phyloP scores from a whole-genome alignment of 768 basidiomycete genomes.

The Suillus plorans region DNA sequence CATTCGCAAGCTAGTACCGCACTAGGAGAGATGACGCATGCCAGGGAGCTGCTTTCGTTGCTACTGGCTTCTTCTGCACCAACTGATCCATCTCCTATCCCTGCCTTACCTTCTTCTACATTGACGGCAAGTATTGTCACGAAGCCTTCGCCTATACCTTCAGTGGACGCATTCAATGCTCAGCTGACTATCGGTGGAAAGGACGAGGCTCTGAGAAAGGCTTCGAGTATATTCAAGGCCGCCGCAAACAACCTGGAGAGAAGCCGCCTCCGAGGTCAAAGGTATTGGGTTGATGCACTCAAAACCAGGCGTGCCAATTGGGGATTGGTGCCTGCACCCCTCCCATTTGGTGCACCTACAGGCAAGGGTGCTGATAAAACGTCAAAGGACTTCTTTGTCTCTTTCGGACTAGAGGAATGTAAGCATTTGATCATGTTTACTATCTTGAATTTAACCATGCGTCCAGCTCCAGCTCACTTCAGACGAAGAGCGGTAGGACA shows the following conservation, averaged over 20 bases:
- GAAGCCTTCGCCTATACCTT: slow-evolving; percentile 63
- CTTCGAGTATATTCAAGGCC: slow-evolving; percentile 65
- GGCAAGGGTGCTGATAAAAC: slow-evolving; percentile 81
- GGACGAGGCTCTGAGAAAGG: slow-evolving; percentile 75
- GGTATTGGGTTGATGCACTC: slow-evolving; percentile 81
- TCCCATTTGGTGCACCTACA: slow-evolving; percentile 65
- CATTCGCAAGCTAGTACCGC: slow-evolving; percentile 50
- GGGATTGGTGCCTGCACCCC: slow-evolving; percentile 76
- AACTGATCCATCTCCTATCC: slow-evolving; percentile 30
- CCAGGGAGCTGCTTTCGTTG: slow-evolving; percentile 64
- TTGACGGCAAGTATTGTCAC: slow-evolving; percentile 65
- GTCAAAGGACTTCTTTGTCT: slow-evolving; percentile 77
- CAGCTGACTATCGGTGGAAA: slow-evolving; percentile 77
- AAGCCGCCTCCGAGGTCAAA: slow-evolving; percentile 59
- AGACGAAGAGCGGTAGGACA: slow-evolving; percentile 71
- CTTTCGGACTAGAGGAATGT: slow-evolving; percentile 85
- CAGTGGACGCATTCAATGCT: slow-evolving; percentile 70
- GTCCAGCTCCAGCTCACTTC: slow-evolving; percentile 59
- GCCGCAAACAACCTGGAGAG: slow-evolving; percentile 72
- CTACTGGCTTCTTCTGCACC: slow-evolving; percentile 47
- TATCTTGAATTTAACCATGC: slow-evolving; percentile 9
- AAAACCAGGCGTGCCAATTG: slow-evolving; percentile 77
- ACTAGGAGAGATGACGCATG: slow-evolving; percentile 77
- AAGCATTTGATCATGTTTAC: slow-evolving; percentile 25
- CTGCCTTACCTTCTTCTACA: slow-evolving; percentile 30